A percentile compares a stretch with the other conserved stretches of the same genome.
These are phyloP conservation scores for Coemansia sp. DNA, from an alignment of 192 early-diverging fungal genomes.

Conservation along the genomic window DNA sequence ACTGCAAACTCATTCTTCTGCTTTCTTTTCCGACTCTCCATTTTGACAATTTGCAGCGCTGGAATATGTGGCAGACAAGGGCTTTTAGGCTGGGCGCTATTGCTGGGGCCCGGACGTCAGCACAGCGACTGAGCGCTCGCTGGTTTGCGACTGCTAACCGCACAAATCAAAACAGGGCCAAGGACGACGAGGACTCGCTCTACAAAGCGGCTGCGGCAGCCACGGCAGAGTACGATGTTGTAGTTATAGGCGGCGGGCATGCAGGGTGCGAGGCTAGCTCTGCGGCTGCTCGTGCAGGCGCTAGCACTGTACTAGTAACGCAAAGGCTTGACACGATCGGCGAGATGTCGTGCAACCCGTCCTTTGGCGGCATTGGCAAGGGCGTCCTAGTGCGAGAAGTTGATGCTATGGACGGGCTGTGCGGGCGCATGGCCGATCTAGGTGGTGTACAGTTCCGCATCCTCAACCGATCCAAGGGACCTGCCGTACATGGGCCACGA, in stretches of 20 bases:
- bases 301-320: constrained; percentile 69
- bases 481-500: constrained; percentile 79
- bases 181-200: neutral
- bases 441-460: constrained; percentile 81
- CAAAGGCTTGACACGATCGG: constrained; percentile 76
- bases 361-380: constrained; percentile 82
- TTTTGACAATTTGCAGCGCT: neutral
- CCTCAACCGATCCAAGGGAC: constrained; percentile 76
- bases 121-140: neutral
- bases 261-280: constrained; percentile 80
- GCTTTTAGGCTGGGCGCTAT: neutral
- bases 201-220: constrained; percentile 10
- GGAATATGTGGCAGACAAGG: neutral
- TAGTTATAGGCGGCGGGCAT: constrained; percentile 83
- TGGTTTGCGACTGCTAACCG: neutral
- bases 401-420: constrained; percentile 83
- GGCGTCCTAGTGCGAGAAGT: constrained; percentile 77
- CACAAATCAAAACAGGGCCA: neutral
- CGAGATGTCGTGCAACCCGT: constrained; percentile 87
- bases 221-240: constrained; percentile 60
- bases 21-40: neutral
- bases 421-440: constrained; percentile 71
- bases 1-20: neutral
- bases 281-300: constrained; percentile 72
- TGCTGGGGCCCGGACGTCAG: neutral